These are phyloP conservation scores for Aspergillus transmontanensis DNA, from an alignment of 2,329 filamentous ascomycete species.

Conservation along the genomic window DNA sequence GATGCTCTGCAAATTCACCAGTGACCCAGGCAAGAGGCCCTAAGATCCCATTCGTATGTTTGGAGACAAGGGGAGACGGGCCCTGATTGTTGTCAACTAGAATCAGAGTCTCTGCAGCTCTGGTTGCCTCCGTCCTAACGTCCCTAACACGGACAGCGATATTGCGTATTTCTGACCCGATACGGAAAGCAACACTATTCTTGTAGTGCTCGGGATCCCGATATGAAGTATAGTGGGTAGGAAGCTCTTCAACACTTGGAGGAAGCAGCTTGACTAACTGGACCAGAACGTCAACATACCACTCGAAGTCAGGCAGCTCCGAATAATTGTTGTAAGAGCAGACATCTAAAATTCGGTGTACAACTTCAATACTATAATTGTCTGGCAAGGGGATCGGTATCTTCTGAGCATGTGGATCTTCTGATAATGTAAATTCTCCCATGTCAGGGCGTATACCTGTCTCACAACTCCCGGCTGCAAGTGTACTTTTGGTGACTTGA, in stretches of 20 bases:
- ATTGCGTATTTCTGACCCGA: conserved; percentile 85
- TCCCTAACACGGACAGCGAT: conserved; percentile 89
- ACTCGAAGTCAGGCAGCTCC: conserved; percentile 88
- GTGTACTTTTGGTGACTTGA: conserved; percentile 48
- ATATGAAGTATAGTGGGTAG: conserved; percentile 18
- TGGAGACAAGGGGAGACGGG: conserved; percentile 57
- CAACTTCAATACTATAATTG: conserved; percentile 82
- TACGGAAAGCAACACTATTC: conserved; percentile 44
- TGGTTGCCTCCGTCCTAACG: conserved; percentile 76
- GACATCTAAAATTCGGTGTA: conserved; percentile 81
- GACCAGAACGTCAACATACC: conserved; percentile 90
- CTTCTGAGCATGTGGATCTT: background rate
- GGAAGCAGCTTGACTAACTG: conserved; percentile 73
- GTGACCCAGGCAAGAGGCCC: conserved; percentile 80
- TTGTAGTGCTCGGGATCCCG: conserved; percentile 17
- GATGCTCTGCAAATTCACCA: conserved; percentile 79
- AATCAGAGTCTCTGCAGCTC: conserved; percentile 76
- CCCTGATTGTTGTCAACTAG: conserved; percentile 60
- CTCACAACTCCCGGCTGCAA: conserved; percentile 39
- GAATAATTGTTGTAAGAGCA: conserved; percentile 87
- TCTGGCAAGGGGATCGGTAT: conserved; percentile 61
- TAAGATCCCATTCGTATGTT: conserved; percentile 64
- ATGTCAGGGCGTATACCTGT: conserved; percentile 13
- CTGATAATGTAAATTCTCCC: conserved; percentile 3
- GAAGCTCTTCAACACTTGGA: conserved; percentile 26